Conservation (phyloP, 805 yeast species). For the Phaffomyces thermotolerans region DNA sequence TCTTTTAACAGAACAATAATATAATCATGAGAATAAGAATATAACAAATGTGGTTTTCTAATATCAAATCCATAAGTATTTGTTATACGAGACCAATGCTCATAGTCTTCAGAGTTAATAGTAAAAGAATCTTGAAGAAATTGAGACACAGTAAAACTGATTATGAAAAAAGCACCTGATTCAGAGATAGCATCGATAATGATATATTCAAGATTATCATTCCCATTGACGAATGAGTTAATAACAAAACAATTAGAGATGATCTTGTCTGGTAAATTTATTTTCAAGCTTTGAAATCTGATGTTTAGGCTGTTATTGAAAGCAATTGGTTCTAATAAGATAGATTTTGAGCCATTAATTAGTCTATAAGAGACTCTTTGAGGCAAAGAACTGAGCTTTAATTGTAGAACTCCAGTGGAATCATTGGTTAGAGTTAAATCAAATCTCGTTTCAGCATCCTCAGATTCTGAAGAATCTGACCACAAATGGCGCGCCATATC, state of each 20-base stretch:
- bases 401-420: constrained; percentile 15
- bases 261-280: constrained; percentile 33
- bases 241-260: constrained; percentile 32
- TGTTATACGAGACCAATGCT: constrained; percentile 59
- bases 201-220: constrained; percentile 20
- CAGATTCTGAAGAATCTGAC: constrained; percentile 1
- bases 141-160: constrained; percentile 35
- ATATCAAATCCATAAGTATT: constrained; percentile 59
- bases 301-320: constrained; percentile 19
- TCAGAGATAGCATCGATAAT: constrained; percentile 50
- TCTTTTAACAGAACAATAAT: constrained; percentile 59
- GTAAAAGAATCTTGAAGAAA: constrained; percentile 27
- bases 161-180: constrained; percentile 44
- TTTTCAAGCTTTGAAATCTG: constrained; percentile 16
- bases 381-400: constrained; percentile 16
- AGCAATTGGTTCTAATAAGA: constrained; percentile 17
- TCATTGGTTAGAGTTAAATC: constrained; percentile 11
- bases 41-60: constrained; percentile 47
- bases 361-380: constrained; percentile 23
- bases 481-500: constrained; percentile 22
- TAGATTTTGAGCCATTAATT: constrained; percentile 12
- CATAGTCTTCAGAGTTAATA: constrained; percentile 13
- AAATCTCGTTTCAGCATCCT: constrained; percentile 19
- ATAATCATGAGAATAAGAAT: constrained; percentile 36
- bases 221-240: constrained; percentile 23